phyloP scores from a whole-genome alignment of 179 eudicot genomes.

The Beta corolliflora region DNA sequence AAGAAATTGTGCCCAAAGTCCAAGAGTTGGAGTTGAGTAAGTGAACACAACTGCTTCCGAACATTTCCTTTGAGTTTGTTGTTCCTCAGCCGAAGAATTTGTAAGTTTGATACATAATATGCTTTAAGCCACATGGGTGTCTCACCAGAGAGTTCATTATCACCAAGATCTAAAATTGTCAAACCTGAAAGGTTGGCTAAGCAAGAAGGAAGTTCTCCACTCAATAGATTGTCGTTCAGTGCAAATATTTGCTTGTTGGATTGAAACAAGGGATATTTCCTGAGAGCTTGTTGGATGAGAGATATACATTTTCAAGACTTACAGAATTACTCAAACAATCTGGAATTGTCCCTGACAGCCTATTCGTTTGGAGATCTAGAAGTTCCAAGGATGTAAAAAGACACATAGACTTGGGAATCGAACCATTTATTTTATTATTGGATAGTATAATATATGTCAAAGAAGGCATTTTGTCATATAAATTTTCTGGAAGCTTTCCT shows the following conservation, averaged over 20 bases:
- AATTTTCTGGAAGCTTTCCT: not conserved
- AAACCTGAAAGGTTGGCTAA: not conserved
- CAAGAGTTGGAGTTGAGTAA: conserved; percentile 10
- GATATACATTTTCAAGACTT: not conserved
- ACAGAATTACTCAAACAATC: too few relatives aligned
- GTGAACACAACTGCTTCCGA: conserved; percentile 14
- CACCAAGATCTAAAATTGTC: conserved; percentile 8
- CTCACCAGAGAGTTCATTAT: conserved; percentile 10
- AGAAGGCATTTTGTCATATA: not conserved
- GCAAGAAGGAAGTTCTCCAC: conserved; percentile 18
- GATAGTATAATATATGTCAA: not conserved
- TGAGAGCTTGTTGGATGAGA: conserved; percentile 21
- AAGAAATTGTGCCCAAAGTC: conserved; percentile 15
- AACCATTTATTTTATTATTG: conserved; percentile 7
- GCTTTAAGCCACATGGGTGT: not conserved
- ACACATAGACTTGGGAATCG: conserved; percentile 20
- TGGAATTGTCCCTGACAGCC: conserved; percentile 17
- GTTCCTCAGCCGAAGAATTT: conserved; percentile 8
- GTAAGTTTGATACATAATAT: not conserved
- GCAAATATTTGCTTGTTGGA: not conserved
- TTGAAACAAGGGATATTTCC: not conserved
- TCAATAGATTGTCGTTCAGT: conserved; percentile 15
- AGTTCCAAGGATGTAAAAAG: not conserved
- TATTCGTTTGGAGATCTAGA: conserved; percentile 14
- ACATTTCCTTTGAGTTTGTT: conserved; percentile 16